A percentile compares a stretch with the other conserved stretches of the same genome.
Evolutionary conservation across 768 basidiomycete species (phyloP).

Genomic region (Goffeauzyma gilvescens): DNA sequence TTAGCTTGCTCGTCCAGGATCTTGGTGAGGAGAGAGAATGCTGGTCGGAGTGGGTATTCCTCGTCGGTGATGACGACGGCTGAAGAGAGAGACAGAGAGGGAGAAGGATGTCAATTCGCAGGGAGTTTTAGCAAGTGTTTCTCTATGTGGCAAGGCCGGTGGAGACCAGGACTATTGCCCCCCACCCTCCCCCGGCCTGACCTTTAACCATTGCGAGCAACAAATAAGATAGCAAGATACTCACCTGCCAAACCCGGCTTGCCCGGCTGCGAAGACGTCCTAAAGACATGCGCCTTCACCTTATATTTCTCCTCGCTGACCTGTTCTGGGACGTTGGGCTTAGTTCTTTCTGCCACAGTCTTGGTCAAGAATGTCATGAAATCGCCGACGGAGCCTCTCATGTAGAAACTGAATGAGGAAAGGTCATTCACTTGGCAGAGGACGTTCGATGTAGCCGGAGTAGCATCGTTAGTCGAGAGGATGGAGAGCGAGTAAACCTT

Average conservation of each 20-base stretch:
- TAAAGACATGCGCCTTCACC: slow-evolving; percentile 77
- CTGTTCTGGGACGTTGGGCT: slow-evolving; percentile 72
- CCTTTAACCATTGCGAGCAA: no score
- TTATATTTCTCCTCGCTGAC: slow-evolving; percentile 84
- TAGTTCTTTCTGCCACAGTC: slow-evolving; percentile 76
- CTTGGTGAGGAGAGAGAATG: slow-evolving; percentile 85
- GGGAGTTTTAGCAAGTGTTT: no score
- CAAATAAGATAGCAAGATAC: slow-evolving; percentile 17
- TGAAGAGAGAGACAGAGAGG: slow-evolving; percentile 22
- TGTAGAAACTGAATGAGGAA: slow-evolving; percentile 83
- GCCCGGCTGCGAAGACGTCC: slow-evolving; percentile 53
- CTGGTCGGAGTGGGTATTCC: slow-evolving; percentile 90
- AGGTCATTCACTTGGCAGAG: slow-evolving; percentile 59
- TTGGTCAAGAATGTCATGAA: slow-evolving; percentile 84
- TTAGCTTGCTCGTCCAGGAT: slow-evolving; percentile 76
- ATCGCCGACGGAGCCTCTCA: slow-evolving; percentile 65
- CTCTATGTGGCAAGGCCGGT: neutral
- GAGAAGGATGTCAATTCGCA: slow-evolving; percentile 5
- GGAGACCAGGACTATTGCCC: neutral
- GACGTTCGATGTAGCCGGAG: slow-evolving; percentile 40
- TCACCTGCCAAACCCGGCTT: slow-evolving; percentile 46
- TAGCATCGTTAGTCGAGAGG: slow-evolving; percentile 45
- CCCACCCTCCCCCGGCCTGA: slow-evolving; percentile 3
- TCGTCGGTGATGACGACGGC: slow-evolving; percentile 83
- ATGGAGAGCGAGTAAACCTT: slow-evolving; percentile 72